Base-by-base conservation (phyloP, 805 yeast species). In the Yarrowia sp. region DNA sequence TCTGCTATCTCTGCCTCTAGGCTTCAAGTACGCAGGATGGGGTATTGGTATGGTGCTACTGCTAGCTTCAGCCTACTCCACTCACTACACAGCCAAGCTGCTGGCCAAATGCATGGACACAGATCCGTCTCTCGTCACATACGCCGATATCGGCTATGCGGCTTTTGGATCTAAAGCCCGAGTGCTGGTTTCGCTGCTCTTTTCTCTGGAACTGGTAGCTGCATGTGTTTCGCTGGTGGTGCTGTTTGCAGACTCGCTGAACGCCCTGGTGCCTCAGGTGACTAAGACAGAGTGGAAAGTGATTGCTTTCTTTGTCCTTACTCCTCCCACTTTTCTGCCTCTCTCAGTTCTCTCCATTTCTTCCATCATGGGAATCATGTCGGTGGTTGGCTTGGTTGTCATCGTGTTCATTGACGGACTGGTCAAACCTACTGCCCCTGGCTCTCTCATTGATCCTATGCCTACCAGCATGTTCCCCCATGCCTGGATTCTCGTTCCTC, bases 131-230 rank as follows among this genome's bases (percentile, higher is more conserved):
- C 76, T 91, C 63, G 86, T 88, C 80, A 89, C 97, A 0, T 92
- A 91, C 74, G 96, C 96, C 0, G 97, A 92, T 76, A 79, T 92
- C 57, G 96, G 96, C 3, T 87, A 84, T 70, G 89, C 90, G n/a
- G 89, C 92, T 0, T 90, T 87, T 72, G 97, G 97, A 1, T 78
- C 88, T 1, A 79, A 79, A 36, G 96, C 95, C 1, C 83, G 96
- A 70, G 79, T 89, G 3, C 74, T 88, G 39, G 88, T 92, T 36
- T 89, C 96, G 1, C 69, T 86, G 13, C 72, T 91, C 13, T 91
- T 92, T 72, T 86, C 93, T 0, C 69, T 89, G 45, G 97, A 92
- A 71, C 79, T 92, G 48, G 69, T 89, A 65, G 96, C 93, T 2
- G 87, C 88, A 48, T 92, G 96, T 15, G 92, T 92, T 10, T 84